A percentile compares a stretch with the other conserved stretches of the same genome.
Conservation (phyloP, 1,139 yeast genomes). For the Taphrina sp. region DNA sequence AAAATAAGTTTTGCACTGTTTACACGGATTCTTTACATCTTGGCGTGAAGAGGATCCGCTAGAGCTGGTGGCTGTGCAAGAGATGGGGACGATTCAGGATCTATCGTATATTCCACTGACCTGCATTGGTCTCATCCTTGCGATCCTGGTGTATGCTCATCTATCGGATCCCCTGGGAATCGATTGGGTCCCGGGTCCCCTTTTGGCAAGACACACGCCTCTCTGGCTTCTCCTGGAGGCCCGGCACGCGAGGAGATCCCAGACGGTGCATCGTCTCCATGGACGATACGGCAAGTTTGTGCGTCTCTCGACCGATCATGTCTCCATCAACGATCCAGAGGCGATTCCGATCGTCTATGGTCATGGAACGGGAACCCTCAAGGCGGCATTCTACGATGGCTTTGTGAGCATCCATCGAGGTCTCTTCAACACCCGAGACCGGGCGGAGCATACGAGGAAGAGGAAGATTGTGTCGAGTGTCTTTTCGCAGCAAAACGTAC, state of each 20-base stretch:
- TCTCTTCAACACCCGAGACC: constrained; percentile 25
- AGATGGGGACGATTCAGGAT: constrained; percentile 9
- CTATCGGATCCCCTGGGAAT: constrained; percentile 7
- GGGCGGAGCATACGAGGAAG: constrained; percentile 32
- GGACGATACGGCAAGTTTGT: constrained; percentile 22
- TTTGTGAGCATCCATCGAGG: constrained; percentile 30
- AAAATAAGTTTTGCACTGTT: no score
- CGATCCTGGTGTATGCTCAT: constrained; percentile 1
- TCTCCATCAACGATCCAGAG: constrained; percentile 27
- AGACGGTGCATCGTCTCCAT: constrained; percentile 15
- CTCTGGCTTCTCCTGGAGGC: constrained; percentile 30
- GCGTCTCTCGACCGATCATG: constrained; percentile 26
- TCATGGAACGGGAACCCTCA: constrained; percentile 27
- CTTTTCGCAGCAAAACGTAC: constrained; percentile 23
- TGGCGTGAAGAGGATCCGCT: no score
- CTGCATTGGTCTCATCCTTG: neutral
- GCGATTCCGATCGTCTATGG: constrained; percentile 30
- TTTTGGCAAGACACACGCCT: constrained; percentile 39
- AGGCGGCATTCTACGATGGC: constrained; percentile 26
- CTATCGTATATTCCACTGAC: constrained; percentile 7
- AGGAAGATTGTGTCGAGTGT: constrained; percentile 23
- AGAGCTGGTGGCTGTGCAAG: no score
- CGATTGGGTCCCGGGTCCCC: constrained; percentile 50
- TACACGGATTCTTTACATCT: no score
- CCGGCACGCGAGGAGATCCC: constrained; percentile 5